Evolutionary conservation across 495 filamentous ascomycete genomes (phyloP), one percentile per base, ranked within the genome.

Genomic region (Cladorrhinum samala): DNA sequence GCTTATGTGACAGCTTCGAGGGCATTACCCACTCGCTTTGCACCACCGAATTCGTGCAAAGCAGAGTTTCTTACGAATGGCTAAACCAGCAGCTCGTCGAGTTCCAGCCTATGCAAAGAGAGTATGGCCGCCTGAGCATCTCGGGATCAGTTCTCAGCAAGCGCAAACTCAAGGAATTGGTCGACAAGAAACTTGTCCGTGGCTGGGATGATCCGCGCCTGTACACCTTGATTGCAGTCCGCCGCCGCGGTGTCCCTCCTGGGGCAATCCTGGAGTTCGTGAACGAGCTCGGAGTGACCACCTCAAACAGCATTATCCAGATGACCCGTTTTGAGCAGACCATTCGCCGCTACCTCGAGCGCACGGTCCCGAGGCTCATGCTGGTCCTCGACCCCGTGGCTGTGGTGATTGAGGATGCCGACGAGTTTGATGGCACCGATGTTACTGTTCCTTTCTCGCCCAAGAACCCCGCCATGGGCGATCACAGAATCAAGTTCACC

Each of bases 121-220:
- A 76, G 49, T 85, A 87, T 50, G 87, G 91, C 48, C 82, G 91
- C 52, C 76, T 95, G 27, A 92, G 88, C 57, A 76, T 95, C 16
- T 78, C 78, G 7, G 91, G 91, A 18, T 89, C 88, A 0, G 82
- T 95, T 23, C 80, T 94, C 47, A 89, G 83, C 52, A 96, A 96
- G 72, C 77, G 91, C 40, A 85, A 86, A 64, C 84, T 96, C 53
- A 77, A 80, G 45, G 82, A 87, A 68, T 76, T 95, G 11, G 88
- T 94, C 17, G 79, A 84, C 18, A 78, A 80, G 51, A 79, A 79
- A 24, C 72, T 84, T 62, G 90, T 96, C 18, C 78, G 85, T 9
- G 86, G 81, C 51, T 95, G 90, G 88, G 87, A 96, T 52, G 91
- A 95, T 61, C 91, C 91, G 1, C 79, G 91, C 16, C 81, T 96